phyloP scores from a whole-genome alignment of 2,329 filamentous ascomycete species.

The Thelonectria blattea region DNA sequence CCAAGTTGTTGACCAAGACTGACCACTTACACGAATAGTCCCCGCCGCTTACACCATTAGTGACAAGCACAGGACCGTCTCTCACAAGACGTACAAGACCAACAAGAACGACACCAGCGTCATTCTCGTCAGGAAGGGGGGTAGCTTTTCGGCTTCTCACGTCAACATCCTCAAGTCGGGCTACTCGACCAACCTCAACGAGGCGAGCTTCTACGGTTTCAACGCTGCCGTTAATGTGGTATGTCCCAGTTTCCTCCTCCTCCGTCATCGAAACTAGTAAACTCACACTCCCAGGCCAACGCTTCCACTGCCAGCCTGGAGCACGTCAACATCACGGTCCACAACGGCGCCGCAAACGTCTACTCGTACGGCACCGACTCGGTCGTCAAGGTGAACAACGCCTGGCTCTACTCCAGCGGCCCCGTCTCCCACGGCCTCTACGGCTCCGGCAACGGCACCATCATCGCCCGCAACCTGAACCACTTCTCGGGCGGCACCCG shows the following conservation, averaged over 20 bases:
- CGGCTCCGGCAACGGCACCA: conserved; percentile 17
- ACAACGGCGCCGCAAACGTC: conserved; percentile 18
- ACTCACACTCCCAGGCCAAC: conserved; percentile 6
- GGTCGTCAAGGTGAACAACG: conserved; percentile 12
- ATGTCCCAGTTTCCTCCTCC: background rate
- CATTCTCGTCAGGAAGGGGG: conserved; percentile 14
- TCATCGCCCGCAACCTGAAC: conserved; percentile 16
- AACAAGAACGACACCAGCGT: conserved; percentile 17
- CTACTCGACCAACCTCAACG: conserved; percentile 19
- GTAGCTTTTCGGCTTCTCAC: conserved; percentile 3
- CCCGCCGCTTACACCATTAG: background rate
- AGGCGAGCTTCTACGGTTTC: conserved; percentile 20
- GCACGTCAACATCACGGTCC: conserved; percentile 16
- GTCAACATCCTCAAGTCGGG: conserved; percentile 14
- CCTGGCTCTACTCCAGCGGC: conserved; percentile 15
- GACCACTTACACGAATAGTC: background rate
- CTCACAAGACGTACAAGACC: conserved; percentile 4
- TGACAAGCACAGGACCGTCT: background rate
- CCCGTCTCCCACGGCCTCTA: conserved; percentile 17
- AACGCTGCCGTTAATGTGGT: conserved; percentile 20
- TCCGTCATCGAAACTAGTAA: background rate
- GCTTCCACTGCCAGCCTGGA: conserved; percentile 12
- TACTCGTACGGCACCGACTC: conserved; percentile 18
- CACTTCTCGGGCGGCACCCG: conserved; percentile 17
- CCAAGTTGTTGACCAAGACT: background rate